A percentile compares a stretch with the other conserved stretches of the same genome.
Conservation (phyloP, 2,329 filamentous ascomycete genomes). For the Xylaria sp. region DNA sequence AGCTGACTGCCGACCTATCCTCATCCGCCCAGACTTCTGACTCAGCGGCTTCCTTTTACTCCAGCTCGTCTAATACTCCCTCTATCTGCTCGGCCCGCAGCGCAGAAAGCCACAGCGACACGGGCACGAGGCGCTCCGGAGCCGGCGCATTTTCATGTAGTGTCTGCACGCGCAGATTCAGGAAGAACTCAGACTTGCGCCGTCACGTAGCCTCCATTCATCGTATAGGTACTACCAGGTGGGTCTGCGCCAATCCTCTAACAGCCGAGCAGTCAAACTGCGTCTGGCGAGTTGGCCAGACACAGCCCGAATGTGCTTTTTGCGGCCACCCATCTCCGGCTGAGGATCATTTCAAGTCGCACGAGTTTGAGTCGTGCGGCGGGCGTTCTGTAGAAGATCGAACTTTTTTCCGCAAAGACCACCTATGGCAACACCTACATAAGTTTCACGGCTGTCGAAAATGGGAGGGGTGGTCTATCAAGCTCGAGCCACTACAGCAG, state of each 20-base stretch:
- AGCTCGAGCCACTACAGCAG: neutral
- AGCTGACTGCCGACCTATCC: neutral
- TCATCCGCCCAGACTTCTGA: neutral
- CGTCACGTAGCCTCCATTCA: constrained; percentile 52
- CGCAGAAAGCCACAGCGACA: neutral
- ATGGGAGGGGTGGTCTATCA: constrained; percentile 46
- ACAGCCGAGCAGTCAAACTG: constrained; percentile 53
- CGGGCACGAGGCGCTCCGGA: neutral
- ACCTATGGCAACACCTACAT: constrained; percentile 48
- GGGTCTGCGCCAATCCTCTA: constrained; percentile 60
- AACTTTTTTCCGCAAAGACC: constrained; percentile 56
- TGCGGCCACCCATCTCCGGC: constrained; percentile 49
- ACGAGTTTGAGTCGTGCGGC: constrained; percentile 60
- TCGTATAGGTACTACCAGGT: constrained; percentile 47
- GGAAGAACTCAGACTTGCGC: constrained; percentile 55
- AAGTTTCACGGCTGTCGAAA: constrained; percentile 59
- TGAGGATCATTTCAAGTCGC: constrained; percentile 50
- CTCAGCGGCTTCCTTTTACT: constrained; percentile 1
- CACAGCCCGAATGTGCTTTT: constrained; percentile 54
- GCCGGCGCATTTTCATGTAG: constrained; percentile 50
- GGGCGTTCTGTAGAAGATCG: constrained; percentile 57
- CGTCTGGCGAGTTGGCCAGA: constrained; percentile 60
- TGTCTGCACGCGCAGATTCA: constrained; percentile 53
- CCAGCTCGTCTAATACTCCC: neutral
- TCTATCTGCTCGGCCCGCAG: constrained; percentile 10